A percentile compares a stretch with the other conserved stretches of the same genome.
Evolutionary conservation across 2,329 filamentous ascomycete genomes (phyloP).

Genomic region (Paecilomyces sp.): DNA sequence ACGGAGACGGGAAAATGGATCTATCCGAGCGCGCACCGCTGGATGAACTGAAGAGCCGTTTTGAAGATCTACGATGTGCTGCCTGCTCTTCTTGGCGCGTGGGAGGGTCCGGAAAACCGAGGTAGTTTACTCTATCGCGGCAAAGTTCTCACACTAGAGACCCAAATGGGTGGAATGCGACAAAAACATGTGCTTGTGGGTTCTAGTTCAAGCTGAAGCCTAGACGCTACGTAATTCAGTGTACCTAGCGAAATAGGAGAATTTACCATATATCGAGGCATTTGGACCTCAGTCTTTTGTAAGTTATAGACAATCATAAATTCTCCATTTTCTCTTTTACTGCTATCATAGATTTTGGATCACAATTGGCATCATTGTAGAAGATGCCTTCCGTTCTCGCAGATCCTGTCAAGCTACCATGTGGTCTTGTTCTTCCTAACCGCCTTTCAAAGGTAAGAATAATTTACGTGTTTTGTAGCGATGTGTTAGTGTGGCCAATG

Average conservation of each 20-base stretch:
- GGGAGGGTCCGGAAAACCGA: neutral
- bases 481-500: neutral
- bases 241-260: too few relatives aligned
- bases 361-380: neutral
- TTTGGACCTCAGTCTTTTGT: too few relatives aligned
- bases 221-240: too few relatives aligned
- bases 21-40: neutral
- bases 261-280: too few relatives aligned
- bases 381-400: constrained; percentile 14
- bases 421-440: constrained; percentile 51
- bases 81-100: neutral
- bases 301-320: neutral
- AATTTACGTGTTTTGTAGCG: neutral
- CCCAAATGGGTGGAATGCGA: too few relatives aligned
- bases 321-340: neutral
- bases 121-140: neutral
- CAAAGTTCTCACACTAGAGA: too few relatives aligned
- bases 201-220: too few relatives aligned
- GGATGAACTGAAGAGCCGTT: neutral
- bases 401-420: constrained; percentile 45
- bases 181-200: too few relatives aligned
- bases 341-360: neutral
- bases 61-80: neutral
- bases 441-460: constrained; percentile 39
- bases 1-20: neutral